Base-by-base conservation (phyloP, 2,329 filamentous ascomycete species). In the Curvularia spicifera region DNA sequence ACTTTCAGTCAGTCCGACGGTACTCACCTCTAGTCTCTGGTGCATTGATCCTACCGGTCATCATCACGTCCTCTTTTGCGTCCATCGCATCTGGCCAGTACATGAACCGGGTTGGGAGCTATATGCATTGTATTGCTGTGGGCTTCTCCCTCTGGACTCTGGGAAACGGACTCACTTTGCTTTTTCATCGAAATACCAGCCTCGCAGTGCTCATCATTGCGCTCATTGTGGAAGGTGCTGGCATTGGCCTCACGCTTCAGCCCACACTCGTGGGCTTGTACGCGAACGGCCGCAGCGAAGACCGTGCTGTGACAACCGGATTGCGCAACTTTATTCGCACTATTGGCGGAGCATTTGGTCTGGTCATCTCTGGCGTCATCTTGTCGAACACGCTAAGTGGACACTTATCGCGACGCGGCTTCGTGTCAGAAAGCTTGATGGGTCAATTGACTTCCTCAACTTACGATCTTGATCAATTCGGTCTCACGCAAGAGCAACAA, bases 281-380 rank as follows among this genome's bases (percentile, higher is more conserved):
- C 65, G 84, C 84, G 0, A 66, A 71, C 35, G 63, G 61, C 22
- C 77, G 79, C 1, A 85, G 84, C 63, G 75, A 81, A 0, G 83
- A 87, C 35, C 80, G 87, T 20, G 87, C 87, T 0, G 84, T 89
- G 1, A 82, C 87, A 24, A 88, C 87, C 31, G 84, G 84, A 2
- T 81, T 84, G 51, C 80, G 87, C 2, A 89, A 89, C 65, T 89
- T 89, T 68, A 80, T 87, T 61, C 82, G 87, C 8, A 83, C 82
- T 42, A 76, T 85, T 2, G 86, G 87, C 7, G 86, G 85, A 24
- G 79, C 85, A 0, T 79, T 82, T n/a, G 86, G 86, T 0, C 78
- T 89, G 0, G 85, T 85, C 0, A 75, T 87, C n/a, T 65, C 62
- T 42, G 63, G 61, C 5, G 59, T 60, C 7, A 59, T 66, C 9